These are phyloP conservation scores for Afroboletus lepidellus DNA, from an alignment of 1,284 basidiomycete genomes.

Conservation along the genomic window DNA sequence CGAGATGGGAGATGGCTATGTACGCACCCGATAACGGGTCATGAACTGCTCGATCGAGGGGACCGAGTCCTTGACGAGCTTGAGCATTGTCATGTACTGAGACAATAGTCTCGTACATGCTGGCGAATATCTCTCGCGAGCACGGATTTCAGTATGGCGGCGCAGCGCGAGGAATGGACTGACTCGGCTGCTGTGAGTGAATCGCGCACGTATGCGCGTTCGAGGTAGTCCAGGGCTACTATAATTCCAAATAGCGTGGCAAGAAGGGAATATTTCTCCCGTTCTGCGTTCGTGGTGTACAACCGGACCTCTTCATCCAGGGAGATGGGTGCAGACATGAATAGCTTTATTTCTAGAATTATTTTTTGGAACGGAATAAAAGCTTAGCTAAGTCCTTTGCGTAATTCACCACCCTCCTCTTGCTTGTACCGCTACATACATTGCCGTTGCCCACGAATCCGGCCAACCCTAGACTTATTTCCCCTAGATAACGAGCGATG, in stretches of 20 bases:
- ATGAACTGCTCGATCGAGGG: slow-evolving; percentile 88
- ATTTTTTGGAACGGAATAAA: not conserved
- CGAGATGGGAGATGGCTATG: not conserved
- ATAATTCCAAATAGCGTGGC: slow-evolving; percentile 93
- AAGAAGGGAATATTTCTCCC: slow-evolving; percentile 86
- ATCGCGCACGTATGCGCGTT: slow-evolving; percentile 94
- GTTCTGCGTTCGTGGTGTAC: slow-evolving; percentile 84
- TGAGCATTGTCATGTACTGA: slow-evolving; percentile 97
- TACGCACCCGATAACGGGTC: slow-evolving; percentile 77
- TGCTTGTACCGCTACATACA: no score
- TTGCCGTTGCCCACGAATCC: no score
- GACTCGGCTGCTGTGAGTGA: slow-evolving; percentile 88
- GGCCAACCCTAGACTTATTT: no score
- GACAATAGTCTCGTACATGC: slow-evolving; percentile 90
- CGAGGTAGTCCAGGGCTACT: slow-evolving; percentile 90
- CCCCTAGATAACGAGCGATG: no score
- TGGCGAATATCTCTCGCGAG: slow-evolving; percentile 81
- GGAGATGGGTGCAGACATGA: slow-evolving; percentile 41
- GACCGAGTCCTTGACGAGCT: slow-evolving; percentile 85
- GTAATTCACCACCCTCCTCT: no score
- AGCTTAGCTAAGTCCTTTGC: slow-evolving; percentile 14
- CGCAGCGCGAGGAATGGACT: slow-evolving; percentile 36
- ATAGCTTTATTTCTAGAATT: not conserved
- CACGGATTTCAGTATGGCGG: slow-evolving; percentile 7
- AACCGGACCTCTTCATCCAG: slow-evolving; percentile 91